Conservation (phyloP, 441 rosid species). For the Sinapis alba region DNA sequence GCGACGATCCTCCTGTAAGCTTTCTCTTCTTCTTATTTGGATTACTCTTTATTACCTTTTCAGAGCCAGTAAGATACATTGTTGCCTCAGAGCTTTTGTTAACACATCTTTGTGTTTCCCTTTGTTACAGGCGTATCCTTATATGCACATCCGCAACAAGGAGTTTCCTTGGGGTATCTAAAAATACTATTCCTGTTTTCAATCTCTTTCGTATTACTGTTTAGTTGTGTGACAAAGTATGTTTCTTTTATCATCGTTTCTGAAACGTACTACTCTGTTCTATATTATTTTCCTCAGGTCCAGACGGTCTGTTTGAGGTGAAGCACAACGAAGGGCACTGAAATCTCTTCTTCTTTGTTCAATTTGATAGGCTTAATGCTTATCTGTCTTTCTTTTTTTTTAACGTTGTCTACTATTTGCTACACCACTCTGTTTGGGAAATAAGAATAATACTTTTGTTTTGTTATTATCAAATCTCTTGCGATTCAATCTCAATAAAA, state of each 20-base stretch:
- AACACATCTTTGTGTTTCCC: not conserved
- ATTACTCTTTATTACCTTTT: not conserved
- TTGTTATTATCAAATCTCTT: constrained; percentile 16
- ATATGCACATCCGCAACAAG: constrained; percentile 92
- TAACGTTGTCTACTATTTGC: constrained; percentile 9
- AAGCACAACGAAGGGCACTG: constrained; percentile 61
- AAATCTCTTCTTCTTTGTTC: not conserved
- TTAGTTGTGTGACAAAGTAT: not conserved
- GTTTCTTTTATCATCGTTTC: not conserved
- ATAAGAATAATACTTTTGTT: constrained; percentile 20
- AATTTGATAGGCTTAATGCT: constrained; percentile 8
- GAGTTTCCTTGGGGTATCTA: constrained; percentile 97
- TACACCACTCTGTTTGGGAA: constrained; percentile 3
- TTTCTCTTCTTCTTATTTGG: not conserved
- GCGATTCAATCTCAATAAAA: constrained; percentile 10
- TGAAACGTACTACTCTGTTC: not conserved
- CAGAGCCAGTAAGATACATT: no score
- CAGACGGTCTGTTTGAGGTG: constrained; percentile 83
- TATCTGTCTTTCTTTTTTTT: not conserved
- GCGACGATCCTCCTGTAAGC: constrained; percentile 85
- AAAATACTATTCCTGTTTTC: not conserved
- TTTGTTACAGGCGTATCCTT: constrained; percentile 63
- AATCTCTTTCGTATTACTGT: not conserved
- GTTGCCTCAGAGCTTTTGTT: constrained; percentile 15
- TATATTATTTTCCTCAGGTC: constrained; percentile 60